These are phyloP conservation scores for Trichocladium antarcticum DNA, from an alignment of 495 filamentous ascomycete species.

Conservation along the genomic window DNA sequence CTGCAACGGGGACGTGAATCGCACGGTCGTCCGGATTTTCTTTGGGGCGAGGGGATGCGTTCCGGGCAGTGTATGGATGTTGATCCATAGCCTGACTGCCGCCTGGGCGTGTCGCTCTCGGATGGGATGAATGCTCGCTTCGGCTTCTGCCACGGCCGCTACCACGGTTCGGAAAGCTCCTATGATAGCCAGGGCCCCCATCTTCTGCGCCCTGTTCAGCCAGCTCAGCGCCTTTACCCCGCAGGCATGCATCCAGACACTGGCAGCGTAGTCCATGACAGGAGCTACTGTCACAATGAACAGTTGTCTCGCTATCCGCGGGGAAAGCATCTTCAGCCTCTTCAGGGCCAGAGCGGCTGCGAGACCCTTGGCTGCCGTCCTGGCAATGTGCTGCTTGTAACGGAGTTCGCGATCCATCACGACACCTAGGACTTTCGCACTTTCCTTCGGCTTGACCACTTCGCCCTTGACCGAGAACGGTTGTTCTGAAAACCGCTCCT, in stretches of 20 bases:
- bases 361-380: conserved; percentile 19
- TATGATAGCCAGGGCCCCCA: conserved; percentile 1
- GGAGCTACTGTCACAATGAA: conserved; percentile 3
- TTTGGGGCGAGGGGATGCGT: not conserved
- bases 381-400: conserved; percentile 2
- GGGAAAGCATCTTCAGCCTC: conserved; percentile 1
- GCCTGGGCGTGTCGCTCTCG: not conserved
- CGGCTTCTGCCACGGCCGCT: conserved; percentile 1
- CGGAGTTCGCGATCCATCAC: conserved; percentile 3
- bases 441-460: not conserved
- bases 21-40: not conserved
- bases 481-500: too few relatives aligned
- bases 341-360: conserved; percentile 9
- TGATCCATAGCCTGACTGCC: not conserved
- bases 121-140: conserved; percentile 3
- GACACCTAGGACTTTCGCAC: not conserved
- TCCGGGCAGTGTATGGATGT: not conserved
- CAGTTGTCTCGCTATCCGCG: conserved; percentile 3
- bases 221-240: conserved; percentile 3
- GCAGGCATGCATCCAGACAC: conserved; percentile 4
- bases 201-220: conserved; percentile 9
- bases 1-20: not conserved
- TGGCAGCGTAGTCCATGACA: conserved; percentile 6
- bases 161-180: conserved; percentile 5
- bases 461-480: too few relatives aligned